A percentile compares a stretch with the other conserved stretches of the same genome.
These are phyloP conservation scores for Allium fistulosum DNA, from an alignment of 106 monocot genomes.

Conservation along the genomic window DNA sequence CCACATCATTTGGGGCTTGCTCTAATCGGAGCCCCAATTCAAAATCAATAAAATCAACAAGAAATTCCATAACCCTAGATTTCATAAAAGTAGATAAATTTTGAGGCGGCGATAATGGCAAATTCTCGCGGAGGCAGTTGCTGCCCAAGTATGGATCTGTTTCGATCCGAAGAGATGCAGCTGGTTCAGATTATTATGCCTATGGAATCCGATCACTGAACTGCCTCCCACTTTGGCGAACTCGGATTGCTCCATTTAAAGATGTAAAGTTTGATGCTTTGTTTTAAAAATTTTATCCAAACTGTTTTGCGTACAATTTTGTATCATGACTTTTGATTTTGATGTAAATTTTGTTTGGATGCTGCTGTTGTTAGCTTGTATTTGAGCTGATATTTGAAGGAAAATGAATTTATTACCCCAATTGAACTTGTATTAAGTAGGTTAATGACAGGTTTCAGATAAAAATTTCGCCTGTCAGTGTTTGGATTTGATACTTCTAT, in stretches of 20 bases:
- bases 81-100: not conserved
- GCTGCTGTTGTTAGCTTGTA: too few species aligned
- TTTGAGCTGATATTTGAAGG: too few species aligned
- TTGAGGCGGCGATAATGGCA: slow-evolving; percentile 9
- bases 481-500: too few species aligned
- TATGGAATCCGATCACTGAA: slow-evolving; percentile 73
- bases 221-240: slow-evolving; percentile 86
- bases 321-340: too few species aligned
- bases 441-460: too few species aligned
- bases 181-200: slow-evolving; percentile 95
- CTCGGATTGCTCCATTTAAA: slow-evolving; percentile 90
- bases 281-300: not conserved
- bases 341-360: too few species aligned
- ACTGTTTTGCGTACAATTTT: too few species aligned
- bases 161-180: slow-evolving; percentile 95
- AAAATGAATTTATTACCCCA: too few species aligned
- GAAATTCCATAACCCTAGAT: not conserved
- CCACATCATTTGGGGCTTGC: not conserved
- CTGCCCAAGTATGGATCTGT: slow-evolving; percentile 90
- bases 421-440: too few species aligned
- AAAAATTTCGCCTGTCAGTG: too few species aligned
- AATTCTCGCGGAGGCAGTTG: slow-evolving; percentile 30
- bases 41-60: not conserved
- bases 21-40: not conserved
- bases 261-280: slow-evolving; percentile 34